Evolutionary conservation across 2,329 filamentous ascomycete species (phyloP).

Genomic region (Aspergillus sp.): DNA sequence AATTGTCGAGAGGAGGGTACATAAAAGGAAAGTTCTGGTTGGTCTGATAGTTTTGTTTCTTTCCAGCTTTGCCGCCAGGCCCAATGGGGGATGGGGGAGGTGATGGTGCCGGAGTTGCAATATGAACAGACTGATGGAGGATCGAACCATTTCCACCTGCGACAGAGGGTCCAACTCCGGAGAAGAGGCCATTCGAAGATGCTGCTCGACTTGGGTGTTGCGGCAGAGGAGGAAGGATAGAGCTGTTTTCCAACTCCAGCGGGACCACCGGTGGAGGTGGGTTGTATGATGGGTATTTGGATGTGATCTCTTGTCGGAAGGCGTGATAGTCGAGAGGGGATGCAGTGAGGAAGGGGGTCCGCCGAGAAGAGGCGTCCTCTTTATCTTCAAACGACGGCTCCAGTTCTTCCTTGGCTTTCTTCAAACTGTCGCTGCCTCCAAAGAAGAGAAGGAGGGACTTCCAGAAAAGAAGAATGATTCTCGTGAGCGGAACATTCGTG

Average conservation of each 20-base stretch:
- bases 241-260: constrained; percentile 85
- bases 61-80: constrained; percentile 81
- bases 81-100: constrained; percentile 88
- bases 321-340: constrained; percentile 94
- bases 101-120: constrained; percentile 95
- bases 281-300: constrained; percentile 95
- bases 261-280: constrained; percentile 80
- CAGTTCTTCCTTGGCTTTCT: constrained; percentile 69
- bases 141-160: constrained; percentile 62
- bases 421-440: constrained; percentile 72
- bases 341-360: constrained; percentile 79
- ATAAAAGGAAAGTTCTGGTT: constrained; percentile 98
- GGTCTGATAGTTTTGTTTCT: constrained; percentile 99
- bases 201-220: constrained; percentile 66
- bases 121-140: constrained; percentile 92
- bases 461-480: constrained; percentile 83
- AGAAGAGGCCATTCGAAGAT: constrained; percentile 61
- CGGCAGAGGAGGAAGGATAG: constrained; percentile 79
- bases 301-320: constrained; percentile 94
- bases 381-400: constrained; percentile 51
- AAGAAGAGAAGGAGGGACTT: constrained; percentile 85
- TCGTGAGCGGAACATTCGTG: constrained; percentile 55
- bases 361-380: constrained; percentile 48
- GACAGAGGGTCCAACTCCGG: constrained; percentile 50
- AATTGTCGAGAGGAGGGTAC: constrained; percentile 87